Conservation (phyloP, 2,329 filamentous ascomycete genomes). For the Trichoderma cornu-damae region DNA sequence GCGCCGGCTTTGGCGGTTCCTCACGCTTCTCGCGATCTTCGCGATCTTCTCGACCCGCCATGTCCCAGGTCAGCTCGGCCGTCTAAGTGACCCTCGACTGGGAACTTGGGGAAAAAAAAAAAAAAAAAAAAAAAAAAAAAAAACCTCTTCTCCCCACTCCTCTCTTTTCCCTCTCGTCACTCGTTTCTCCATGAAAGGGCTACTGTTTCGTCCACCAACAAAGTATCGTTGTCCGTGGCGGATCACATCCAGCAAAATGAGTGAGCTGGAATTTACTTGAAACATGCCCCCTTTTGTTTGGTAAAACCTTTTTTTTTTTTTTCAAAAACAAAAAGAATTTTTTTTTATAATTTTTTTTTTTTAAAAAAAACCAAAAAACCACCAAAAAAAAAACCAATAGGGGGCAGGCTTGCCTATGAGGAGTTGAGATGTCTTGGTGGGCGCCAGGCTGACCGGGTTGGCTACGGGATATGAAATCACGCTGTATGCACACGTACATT, state of each 20-base stretch:
- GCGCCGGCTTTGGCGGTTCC: slow-evolving; percentile 35
- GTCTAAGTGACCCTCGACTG: background rate
- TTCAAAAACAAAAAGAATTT: no score
- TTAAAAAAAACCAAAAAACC: no score
- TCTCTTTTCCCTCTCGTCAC: background rate
- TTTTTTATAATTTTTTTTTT: no score
- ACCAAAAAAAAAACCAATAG: background rate
- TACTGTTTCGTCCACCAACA: slow-evolving; percentile 2
- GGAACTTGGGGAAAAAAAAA: no score
- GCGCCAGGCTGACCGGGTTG: background rate
- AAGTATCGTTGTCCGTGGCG: background rate
- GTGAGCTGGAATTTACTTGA: background rate
- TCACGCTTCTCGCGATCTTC: slow-evolving; percentile 30
- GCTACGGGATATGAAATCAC: slow-evolving; percentile 9
- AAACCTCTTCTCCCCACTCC: background rate
- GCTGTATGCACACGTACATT: slow-evolving; percentile 13
- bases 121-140: no score
- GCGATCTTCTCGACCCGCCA: slow-evolving; percentile 40
- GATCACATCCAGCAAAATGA: background rate
- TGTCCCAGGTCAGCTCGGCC: slow-evolving; percentile 46
- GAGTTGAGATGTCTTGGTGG: background rate
- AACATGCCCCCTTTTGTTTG: no score
- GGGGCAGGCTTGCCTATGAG: background rate
- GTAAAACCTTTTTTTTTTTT: no score
- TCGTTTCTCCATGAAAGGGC: background rate